A percentile compares a stretch with the other conserved stretches of the same genome.
phyloP scores from a whole-genome alignment of 2,329 filamentous ascomycete species.

The Aureobasidium sp. region DNA sequence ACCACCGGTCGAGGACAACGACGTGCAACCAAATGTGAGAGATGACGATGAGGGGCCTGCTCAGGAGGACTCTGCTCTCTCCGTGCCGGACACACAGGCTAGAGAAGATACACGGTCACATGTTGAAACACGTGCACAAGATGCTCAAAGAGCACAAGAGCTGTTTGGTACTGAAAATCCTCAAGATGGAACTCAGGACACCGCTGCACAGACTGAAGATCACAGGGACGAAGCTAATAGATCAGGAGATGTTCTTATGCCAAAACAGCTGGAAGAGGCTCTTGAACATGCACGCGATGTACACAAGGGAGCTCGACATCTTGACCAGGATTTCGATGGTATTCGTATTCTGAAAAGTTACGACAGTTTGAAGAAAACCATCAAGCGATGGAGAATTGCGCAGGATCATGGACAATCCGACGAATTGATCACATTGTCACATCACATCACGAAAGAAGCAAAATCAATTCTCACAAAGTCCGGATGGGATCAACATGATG shows the following conservation, averaged over 20 bases:
- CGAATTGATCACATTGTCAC: not conserved
- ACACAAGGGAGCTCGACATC: not conserved
- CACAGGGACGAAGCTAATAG: not conserved
- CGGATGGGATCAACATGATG: not conserved
- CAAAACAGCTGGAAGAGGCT: not conserved
- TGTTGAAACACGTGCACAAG: not conserved
- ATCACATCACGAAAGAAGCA: not conserved
- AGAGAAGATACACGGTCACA: not conserved
- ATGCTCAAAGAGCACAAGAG: not conserved
- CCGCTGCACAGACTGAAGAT: not conserved
- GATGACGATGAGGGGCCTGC: not conserved
- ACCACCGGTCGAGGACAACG: not conserved
- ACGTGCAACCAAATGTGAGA: not conserved
- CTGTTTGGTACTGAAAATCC: not conserved
- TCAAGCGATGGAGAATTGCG: not conserved
- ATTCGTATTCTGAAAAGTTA: not conserved
- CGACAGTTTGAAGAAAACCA: not conserved
- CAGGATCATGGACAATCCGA: not conserved
- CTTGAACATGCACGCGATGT: not conserved
- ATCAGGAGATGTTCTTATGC: not conserved
- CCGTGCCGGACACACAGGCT: not conserved
- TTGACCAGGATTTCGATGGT: not conserved
- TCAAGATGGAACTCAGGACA: not conserved
- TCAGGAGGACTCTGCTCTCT: not conserved
- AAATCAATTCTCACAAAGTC: not conserved